Evolutionary conservation across 1,284 basidiomycete genomes (phyloP).

Genomic region (Microbotryum silenes-acaulis): DNA sequence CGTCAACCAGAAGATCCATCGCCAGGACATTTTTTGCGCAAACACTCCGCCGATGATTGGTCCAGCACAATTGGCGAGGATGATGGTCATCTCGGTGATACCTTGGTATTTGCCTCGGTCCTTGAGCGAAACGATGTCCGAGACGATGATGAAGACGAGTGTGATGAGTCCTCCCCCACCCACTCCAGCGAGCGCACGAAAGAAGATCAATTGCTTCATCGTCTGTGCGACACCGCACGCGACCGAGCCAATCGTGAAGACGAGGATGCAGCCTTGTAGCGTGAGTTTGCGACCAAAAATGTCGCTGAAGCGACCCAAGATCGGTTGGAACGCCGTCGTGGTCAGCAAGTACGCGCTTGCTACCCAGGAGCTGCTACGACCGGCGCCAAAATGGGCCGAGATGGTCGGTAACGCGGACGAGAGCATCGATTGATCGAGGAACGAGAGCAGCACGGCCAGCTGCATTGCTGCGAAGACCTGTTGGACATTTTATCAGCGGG

Average conservation of each 20-base stretch:
- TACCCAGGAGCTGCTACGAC: conserved; percentile 61
- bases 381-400: conserved; percentile 58
- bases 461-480: conserved; percentile 19
- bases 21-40: conserved; percentile 54
- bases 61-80: conserved; percentile 40
- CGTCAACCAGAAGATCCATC: conserved; percentile 32
- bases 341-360: conserved; percentile 59
- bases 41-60: conserved; percentile 43
- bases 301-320: conserved; percentile 64
- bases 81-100: conserved; percentile 34
- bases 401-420: conserved; percentile 55
- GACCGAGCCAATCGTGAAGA: conserved; percentile 44
- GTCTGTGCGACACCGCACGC: conserved; percentile 54
- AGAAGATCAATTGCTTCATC: conserved; percentile 64
- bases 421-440: conserved; percentile 58
- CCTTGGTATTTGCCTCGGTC: conserved; percentile 48
- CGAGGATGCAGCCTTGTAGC: conserved; percentile 55
- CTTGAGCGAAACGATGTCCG: conserved; percentile 56
- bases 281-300: conserved; percentile 64
- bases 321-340: conserved; percentile 56
- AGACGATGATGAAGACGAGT: conserved; percentile 57
- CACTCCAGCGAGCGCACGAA: conserved; percentile 57
- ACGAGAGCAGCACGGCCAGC: conserved; percentile 46
- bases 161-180: conserved; percentile 62
- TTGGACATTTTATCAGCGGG: no score